A percentile compares a stretch with the other conserved stretches of the same genome.
These are phyloP conservation scores for Rhodotorula paludigena DNA, from an alignment of 768 basidiomycete genomes.

Conservation along the genomic window DNA sequence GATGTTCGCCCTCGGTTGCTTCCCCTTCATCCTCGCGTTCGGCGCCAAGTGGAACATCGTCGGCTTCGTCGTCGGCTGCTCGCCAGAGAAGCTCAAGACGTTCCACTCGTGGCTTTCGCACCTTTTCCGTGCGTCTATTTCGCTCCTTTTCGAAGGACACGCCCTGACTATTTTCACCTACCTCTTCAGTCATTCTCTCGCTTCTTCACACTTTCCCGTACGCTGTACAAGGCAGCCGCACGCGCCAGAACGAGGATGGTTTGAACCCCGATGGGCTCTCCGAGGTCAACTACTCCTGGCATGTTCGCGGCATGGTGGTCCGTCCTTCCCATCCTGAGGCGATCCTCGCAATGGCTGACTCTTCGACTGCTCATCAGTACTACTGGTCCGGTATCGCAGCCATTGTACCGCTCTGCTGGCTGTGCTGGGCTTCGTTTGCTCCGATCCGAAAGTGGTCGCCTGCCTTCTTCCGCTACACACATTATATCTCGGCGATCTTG, in stretches of 20 bases:
- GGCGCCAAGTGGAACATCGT: slow-evolving; percentile 43
- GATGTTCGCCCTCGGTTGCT: slow-evolving; percentile 38
- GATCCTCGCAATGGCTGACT: too few species aligned
- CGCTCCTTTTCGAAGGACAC: not conserved
- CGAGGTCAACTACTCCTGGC: slow-evolving; percentile 37
- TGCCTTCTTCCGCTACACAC: slow-evolving; percentile 41
- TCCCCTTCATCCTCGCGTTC: slow-evolving; percentile 42
- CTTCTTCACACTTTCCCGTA: slow-evolving; percentile 42
- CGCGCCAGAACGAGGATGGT: slow-evolving; percentile 29
- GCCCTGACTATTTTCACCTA: not conserved
- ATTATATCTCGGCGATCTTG: slow-evolving; percentile 39
- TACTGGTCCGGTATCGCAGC: slow-evolving; percentile 39
- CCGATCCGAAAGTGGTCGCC: slow-evolving; percentile 33
- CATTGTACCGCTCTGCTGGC: slow-evolving; percentile 37
- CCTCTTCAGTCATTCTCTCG: slow-evolving; percentile 22
- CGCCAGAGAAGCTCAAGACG: slow-evolving; percentile 44
- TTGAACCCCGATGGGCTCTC: slow-evolving; percentile 30
- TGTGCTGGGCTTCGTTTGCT: slow-evolving; percentile 39
- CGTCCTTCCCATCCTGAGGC: not conserved
- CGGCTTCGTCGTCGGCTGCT: slow-evolving; percentile 42
- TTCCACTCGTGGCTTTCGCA: slow-evolving; percentile 40
- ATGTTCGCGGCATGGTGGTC: slow-evolving; percentile 34
- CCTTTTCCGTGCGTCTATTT: slow-evolving; percentile 34
- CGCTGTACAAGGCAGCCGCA: slow-evolving; percentile 35
- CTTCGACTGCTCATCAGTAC: slow-evolving; percentile 26